Percentiles rank a stretch among this genome's conserved stretches.
phyloP scores from a whole-genome alignment of 2,329 filamentous ascomycete genomes.

The Fusarium cicatricum region DNA sequence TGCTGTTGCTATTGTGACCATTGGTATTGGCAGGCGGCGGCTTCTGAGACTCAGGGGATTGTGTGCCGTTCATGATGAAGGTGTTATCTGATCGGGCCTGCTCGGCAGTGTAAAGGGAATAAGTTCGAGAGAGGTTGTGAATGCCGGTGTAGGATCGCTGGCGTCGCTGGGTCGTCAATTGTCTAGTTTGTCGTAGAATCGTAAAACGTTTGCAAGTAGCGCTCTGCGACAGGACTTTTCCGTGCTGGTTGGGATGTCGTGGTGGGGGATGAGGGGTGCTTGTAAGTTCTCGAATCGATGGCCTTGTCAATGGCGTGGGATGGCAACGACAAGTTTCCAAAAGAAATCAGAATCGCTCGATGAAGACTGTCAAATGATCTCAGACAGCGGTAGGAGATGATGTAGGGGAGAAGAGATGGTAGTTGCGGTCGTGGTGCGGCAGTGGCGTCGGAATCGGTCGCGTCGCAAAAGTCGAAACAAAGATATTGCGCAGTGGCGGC shows the following conservation, averaged over 20 bases:
- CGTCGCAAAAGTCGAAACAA: slow-evolving; percentile 35
- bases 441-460: slow-evolving; percentile 28
- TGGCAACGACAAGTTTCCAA: slow-evolving; percentile 3
- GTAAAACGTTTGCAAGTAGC: slow-evolving; percentile 1
- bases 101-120: slow-evolving; percentile 9
- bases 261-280: slow-evolving; percentile 34
- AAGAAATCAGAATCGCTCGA: slow-evolving; percentile 5
- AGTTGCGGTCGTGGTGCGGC: slow-evolving; percentile 20
- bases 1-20: slow-evolving; percentile 39
- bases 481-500: slow-evolving; percentile 35
- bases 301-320: slow-evolving; percentile 6
- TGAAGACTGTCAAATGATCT: neutral
- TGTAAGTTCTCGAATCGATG: slow-evolving; percentile 34
- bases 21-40: slow-evolving; percentile 42
- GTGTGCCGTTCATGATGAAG: slow-evolving; percentile 39
- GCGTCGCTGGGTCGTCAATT: slow-evolving; percentile 17
- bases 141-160: slow-evolving; percentile 6
- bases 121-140: neutral
- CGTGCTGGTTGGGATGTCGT: slow-evolving; percentile 18
- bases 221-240: slow-evolving; percentile 23
- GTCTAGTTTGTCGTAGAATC: neutral
- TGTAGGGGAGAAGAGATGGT: slow-evolving; percentile 7
- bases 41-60: slow-evolving; percentile 46
- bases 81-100: slow-evolving; percentile 9
- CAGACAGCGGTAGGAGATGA: neutral